A percentile compares a stretch with the other conserved stretches of the same genome.
Conservation (phyloP, 257 asterid species). For the Solanum appendiculatum region DNA sequence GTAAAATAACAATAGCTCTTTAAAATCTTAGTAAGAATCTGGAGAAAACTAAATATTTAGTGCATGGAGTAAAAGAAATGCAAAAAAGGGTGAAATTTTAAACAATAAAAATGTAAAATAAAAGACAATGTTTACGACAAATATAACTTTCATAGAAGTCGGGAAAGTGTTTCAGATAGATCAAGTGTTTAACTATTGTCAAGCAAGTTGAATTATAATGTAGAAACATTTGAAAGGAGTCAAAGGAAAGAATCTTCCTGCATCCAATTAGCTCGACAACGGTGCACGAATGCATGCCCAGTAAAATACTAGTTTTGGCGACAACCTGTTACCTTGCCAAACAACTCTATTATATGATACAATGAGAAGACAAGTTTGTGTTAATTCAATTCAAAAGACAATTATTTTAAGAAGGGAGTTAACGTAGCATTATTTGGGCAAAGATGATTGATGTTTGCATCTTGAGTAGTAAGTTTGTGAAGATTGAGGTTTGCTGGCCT, state of each 20-base stretch:
- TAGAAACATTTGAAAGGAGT: neutral
- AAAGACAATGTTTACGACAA: neutral
- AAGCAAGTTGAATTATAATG: neutral
- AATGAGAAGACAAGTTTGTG: neutral
- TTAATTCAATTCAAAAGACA: neutral
- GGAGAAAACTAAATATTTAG: too few relatives aligned
- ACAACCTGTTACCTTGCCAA: too few relatives aligned
- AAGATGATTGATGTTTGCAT: too few relatives aligned
- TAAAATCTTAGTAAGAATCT: too few relatives aligned
- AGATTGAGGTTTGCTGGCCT: neutral
- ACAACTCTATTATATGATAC: neutral
- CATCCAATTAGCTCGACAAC: too few relatives aligned
- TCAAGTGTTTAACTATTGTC: neutral
- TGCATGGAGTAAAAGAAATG: too few relatives aligned
- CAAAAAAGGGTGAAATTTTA: too few relatives aligned
- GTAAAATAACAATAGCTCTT: too few relatives aligned
- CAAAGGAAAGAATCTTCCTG: neutral
- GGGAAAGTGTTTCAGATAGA: neutral
- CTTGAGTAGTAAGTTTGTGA: neutral
- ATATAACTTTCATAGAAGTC: neutral
- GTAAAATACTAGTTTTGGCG: neutral
- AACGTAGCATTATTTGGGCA: neutral
- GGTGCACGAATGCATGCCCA: too few relatives aligned
- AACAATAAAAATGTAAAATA: neutral
- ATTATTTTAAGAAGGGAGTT: neutral